A percentile compares a stretch with the other conserved stretches of the same genome.
Evolutionary conservation across 441 rosid genomes (phyloP).

Genomic region (Capsella rubella): DNA sequence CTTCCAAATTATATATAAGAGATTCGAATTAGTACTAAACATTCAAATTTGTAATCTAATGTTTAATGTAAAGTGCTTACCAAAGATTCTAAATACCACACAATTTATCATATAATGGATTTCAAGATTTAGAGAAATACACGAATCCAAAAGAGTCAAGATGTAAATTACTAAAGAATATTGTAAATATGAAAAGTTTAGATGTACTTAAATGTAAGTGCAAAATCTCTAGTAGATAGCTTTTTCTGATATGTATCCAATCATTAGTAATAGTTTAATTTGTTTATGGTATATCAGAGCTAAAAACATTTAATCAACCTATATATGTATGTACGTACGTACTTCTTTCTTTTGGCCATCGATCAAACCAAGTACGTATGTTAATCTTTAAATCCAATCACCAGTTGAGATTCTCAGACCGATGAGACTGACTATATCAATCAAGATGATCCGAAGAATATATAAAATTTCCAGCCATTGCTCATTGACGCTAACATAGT

Average conservation of each 20-base stretch:
- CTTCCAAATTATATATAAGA: neutral
- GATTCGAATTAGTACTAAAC: neutral
- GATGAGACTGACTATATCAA: neutral
- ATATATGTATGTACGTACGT: too few relatives aligned
- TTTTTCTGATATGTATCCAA: neutral
- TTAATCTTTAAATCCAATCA: neutral
- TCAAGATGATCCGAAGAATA: neutral
- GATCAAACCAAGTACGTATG: neutral
- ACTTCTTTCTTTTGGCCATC: neutral
- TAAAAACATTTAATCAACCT: neutral
- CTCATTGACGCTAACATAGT: neutral
- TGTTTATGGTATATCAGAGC: neutral
- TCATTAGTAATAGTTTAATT: neutral
- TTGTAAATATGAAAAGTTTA: neutral
- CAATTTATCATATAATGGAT: neutral
- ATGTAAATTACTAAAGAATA: neutral
- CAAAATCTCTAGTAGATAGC: neutral
- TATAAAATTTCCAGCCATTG: neutral
- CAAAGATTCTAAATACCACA: neutral
- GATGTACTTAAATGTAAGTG: neutral
- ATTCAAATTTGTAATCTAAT: neutral
- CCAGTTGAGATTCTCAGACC: too few relatives aligned
- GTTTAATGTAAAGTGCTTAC: neutral
- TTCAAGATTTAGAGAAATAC: neutral
- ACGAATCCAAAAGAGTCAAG: constrained; percentile 4